Evolutionary conservation across 768 basidiomycete species (phyloP).

Genomic region (Termitomyces sp.): DNA sequence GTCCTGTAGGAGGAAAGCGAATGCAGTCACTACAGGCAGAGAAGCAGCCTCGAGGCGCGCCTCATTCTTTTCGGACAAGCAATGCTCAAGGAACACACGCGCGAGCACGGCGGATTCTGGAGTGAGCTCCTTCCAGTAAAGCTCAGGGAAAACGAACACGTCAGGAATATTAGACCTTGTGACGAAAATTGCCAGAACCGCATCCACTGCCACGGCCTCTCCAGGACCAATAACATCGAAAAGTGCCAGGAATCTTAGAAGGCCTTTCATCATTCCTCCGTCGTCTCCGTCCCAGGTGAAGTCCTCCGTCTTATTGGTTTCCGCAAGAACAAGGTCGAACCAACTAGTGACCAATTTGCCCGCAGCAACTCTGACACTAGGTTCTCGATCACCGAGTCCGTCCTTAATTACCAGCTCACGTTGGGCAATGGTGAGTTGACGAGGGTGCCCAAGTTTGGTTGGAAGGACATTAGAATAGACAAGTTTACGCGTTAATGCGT

Average conservation of each 20-base stretch:
- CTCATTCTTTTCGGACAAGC: conserved; percentile 56
- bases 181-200: conserved; percentile 72
- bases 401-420: conserved; percentile 83
- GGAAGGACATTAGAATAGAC: conserved; percentile 70
- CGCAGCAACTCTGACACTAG: conserved; percentile 76
- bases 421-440: conserved; percentile 72
- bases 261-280: conserved; percentile 41
- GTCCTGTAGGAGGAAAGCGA: conserved; percentile 81
- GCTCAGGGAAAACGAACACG: conserved; percentile 70
- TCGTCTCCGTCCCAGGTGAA: conserved; percentile 38
- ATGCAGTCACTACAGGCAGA: conserved; percentile 87
- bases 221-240: conserved; percentile 64
- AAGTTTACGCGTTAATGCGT: conserved; percentile 73
- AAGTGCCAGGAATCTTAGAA: conserved; percentile 39
- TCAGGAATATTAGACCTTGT: conserved; percentile 69
- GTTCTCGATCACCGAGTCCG: conserved; percentile 88
- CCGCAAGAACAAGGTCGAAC: conserved; percentile 61
- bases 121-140: conserved; percentile 70
- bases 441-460: conserved; percentile 54
- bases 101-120: conserved; percentile 82
- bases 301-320: conserved; percentile 30
- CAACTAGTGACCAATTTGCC: conserved; percentile 75
- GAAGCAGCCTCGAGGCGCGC: conserved; percentile 59
- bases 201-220: conserved; percentile 80
- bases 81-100: conserved; percentile 84